Base-by-base conservation (phyloP, 2,329 filamentous ascomycete genomes). In the Chrysosporium keratinophilum region DNA sequence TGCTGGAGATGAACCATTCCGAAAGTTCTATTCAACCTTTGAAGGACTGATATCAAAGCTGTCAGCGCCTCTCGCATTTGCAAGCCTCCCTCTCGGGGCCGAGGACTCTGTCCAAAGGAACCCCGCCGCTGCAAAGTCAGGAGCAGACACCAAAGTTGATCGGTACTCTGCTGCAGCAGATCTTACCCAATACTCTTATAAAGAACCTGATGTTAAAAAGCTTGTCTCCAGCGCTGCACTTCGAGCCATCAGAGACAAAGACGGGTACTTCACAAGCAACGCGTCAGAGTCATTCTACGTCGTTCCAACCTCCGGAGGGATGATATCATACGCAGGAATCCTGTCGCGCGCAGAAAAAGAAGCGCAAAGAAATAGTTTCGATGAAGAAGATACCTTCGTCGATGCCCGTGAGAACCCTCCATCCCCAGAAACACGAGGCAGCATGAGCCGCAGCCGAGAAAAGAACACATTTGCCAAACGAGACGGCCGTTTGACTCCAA, bases 321-420 rank as follows among this genome's bases (percentile, higher is more conserved):
- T 89, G 2, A 85, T 90, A 56, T 93, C 89, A 0, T 98, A 97
- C 65, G 90, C 93, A 43, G 89, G 86, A 58, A 96, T 98, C 50
- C 74, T 95, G 17, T 84, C 70, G 33, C 69, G 74, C 23, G 71
- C 71, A 6, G 70, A 74, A 57, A 76, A 72, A 52, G 67, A 72
- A 51, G 65, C 68, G 6, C 68, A 69, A 23, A 62, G 66, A 20
- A 71, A 68, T 39, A 74, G 75, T 56, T 72, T 78, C 2, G 79
- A 83, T 31, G 81, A 81, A 33, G 84, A 89, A 31, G 88, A 94
- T 54, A 87, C 91, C 64, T 96, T 96, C 67, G 88, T 95, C 17
- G 90, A 96, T 67, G 91, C 90, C 0, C 77, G 79, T 52, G 88
- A 91, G 70, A 84, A 80, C 47, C 77, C 75, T 1, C 68, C 75